phyloP scores from a whole-genome alignment of 2,329 filamentous ascomycete genomes.

The Ophiocordyceps australis region DNA sequence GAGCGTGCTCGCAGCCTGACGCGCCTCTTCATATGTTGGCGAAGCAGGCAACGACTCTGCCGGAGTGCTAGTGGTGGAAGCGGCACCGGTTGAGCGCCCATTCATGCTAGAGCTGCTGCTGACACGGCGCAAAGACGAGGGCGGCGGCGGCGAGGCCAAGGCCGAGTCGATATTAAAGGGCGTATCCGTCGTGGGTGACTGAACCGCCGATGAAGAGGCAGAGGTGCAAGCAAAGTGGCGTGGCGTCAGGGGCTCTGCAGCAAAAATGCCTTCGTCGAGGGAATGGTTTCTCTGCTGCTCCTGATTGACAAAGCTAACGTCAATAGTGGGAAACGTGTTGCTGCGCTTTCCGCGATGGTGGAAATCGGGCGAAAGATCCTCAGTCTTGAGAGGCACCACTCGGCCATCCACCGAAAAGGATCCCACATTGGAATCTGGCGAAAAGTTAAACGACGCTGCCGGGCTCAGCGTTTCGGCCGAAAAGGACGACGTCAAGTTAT shows the following conservation, averaged over 20 bases:
- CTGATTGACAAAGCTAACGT: constrained; percentile 38
- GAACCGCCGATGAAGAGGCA: constrained; percentile 30
- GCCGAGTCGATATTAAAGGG: constrained; percentile 25
- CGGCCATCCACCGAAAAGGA: constrained; percentile 33
- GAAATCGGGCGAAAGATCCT: constrained; percentile 26
- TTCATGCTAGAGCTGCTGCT: constrained; percentile 17
- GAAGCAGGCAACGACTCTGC: constrained; percentile 42
- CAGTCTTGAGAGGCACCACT: constrained; percentile 13
- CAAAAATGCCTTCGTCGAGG: no score
- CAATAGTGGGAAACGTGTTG: constrained; percentile 67
- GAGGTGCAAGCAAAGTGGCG: constrained; percentile 27
- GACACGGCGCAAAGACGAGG: constrained; percentile 11
- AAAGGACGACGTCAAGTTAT: constrained; percentile 37
- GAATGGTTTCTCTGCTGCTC: not conserved
- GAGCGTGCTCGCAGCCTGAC: constrained; percentile 63
- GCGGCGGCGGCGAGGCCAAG: constrained; percentile 17
- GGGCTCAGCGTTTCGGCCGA: constrained; percentile 58
- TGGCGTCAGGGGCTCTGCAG: constrained; percentile 27
- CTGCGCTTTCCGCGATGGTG: constrained; percentile 54
- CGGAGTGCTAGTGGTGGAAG: constrained; percentile 5
- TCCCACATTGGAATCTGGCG: constrained; percentile 52
- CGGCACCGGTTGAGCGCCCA: constrained; percentile 6
- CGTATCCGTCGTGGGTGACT: constrained; percentile 28
- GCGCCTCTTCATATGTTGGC: constrained; percentile 72
- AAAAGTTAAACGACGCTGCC: constrained; percentile 56